These are phyloP conservation scores for Salix purpurea DNA, from an alignment of 345 rosid genomes.

Conservation along the genomic window DNA sequence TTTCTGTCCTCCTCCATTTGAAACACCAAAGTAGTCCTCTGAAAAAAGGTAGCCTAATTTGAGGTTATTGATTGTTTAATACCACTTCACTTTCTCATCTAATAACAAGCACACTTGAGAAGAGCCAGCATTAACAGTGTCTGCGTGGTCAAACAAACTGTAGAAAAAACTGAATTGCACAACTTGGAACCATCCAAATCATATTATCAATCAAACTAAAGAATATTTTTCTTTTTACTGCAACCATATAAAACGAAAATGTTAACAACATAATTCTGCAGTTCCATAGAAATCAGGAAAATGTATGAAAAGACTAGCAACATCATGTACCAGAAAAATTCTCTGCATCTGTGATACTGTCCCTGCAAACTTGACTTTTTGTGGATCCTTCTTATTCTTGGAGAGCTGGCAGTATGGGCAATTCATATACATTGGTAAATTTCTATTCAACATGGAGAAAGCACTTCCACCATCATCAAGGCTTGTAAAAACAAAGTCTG, in stretches of 20 bases:
- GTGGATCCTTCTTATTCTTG: conserved; percentile 41
- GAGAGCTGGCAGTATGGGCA: conserved; percentile 60
- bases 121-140: no score
- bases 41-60: neutral
- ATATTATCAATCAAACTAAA: neutral
- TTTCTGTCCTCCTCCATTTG: neutral
- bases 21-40: neutral
- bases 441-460: conserved; percentile 57
- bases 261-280: neutral
- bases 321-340: conserved; percentile 60
- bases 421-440: conserved; percentile 62
- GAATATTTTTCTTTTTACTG: neutral
- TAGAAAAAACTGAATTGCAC: neutral
- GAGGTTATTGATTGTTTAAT: neutral
- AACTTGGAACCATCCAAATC: neutral
- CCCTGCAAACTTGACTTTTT: conserved; percentile 53
- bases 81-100: neutral
- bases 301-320: neutral
- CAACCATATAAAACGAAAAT: no score
- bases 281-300: conserved; percentile 8
- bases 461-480: conserved; percentile 47
- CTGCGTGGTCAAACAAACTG: no score
- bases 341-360: conserved; percentile 73
- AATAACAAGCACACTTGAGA: neutral
- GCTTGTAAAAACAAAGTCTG: conserved; percentile 35